Evolutionary conservation across 371 early-diverging fungal genomes (phyloP).

Genomic region (Mucor sp.): DNA sequence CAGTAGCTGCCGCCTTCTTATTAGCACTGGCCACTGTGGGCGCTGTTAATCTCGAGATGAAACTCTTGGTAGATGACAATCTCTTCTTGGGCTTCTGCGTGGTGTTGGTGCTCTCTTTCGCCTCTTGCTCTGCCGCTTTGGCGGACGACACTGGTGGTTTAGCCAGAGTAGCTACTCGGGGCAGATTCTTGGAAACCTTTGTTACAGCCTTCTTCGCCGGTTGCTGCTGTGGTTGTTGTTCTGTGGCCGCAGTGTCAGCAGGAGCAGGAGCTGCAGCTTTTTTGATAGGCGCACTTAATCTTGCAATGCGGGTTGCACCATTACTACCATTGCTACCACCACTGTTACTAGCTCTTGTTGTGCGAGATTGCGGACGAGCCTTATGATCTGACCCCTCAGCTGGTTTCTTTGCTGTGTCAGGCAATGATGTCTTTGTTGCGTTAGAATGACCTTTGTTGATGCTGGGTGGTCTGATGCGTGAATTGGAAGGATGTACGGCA

Average conservation of each 20-base stretch:
- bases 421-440: neutral
- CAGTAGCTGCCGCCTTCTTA: conserved; percentile 7
- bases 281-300: neutral
- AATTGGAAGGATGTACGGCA: neutral
- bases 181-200: conserved; percentile 6
- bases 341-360: conserved; percentile 1
- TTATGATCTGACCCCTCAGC: neutral
- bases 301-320: conserved; percentile 11
- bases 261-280: neutral
- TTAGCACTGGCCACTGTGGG: conserved; percentile 21
- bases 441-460: neutral
- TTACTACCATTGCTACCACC: neutral
- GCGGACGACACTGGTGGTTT: neutral
- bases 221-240: neutral
- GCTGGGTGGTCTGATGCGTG: conserved; percentile 10
- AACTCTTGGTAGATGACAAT: conserved; percentile 9
- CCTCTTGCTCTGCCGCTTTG: neutral
- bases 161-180: conserved; percentile 3
- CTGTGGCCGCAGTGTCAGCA: neutral
- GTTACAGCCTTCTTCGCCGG: neutral
- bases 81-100: conserved; percentile 14
- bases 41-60: conserved; percentile 21
- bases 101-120: too few species aligned
- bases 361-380: neutral
- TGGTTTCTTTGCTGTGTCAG: neutral